Conservation (phyloP, 1,139 yeast genomes). For the Hanseniaspora gamundiae region DNA sequence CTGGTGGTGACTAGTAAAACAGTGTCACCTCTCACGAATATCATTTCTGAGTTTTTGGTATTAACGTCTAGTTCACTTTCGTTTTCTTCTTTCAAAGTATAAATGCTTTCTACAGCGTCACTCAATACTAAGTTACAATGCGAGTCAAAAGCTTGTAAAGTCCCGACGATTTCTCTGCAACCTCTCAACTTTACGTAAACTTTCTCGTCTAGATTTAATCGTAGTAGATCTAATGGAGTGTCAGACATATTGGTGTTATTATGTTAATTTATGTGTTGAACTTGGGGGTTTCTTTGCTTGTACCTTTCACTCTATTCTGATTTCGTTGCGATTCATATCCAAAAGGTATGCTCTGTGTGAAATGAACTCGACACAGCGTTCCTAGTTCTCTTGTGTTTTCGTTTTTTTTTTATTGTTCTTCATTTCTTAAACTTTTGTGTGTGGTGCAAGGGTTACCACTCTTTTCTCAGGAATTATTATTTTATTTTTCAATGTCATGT, state of each 20-base stretch:
- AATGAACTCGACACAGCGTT: no score
- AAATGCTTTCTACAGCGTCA: constrained; percentile 80
- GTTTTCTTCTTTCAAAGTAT: constrained; percentile 37
- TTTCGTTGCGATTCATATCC: no score
- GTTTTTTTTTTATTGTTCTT: no score
- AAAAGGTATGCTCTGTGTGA: no score
- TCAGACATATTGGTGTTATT: constrained; percentile 30
- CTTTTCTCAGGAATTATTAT: no score
- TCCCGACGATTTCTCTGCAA: constrained; percentile 87
- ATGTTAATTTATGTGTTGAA: no score
- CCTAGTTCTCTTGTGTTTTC: no score
- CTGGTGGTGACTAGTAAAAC: constrained; percentile 64
- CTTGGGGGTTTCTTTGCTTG: no score
- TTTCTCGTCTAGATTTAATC: constrained; percentile 75
- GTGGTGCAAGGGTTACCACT: neutral
- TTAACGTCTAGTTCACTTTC: constrained; percentile 31
- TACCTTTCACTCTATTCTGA: no score
- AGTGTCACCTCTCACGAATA: constrained; percentile 92
- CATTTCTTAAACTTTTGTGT: no score
- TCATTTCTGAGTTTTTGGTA: constrained; percentile 72
- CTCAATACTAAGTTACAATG: constrained; percentile 94
- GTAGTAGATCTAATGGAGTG: constrained; percentile 73
- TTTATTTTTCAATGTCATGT: neutral
- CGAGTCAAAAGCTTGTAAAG: constrained; percentile 89
- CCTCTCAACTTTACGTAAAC: constrained; percentile 89